Evolutionary conservation across 306 rosid genomes (phyloP), one percentile per base, ranked within the genome.

Genomic region (Argentina anserina): DNA sequence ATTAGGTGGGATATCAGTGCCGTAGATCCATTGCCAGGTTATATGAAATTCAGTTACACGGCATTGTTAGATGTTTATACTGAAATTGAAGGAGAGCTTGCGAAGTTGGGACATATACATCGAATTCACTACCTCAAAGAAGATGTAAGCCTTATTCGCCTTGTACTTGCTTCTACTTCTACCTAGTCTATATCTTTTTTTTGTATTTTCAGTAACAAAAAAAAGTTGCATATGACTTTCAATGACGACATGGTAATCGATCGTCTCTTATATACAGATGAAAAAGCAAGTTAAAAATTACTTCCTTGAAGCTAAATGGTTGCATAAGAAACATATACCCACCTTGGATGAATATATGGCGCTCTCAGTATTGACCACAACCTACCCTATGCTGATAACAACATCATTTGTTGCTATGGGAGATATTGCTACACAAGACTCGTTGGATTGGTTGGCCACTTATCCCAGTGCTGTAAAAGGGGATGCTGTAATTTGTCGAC

Each of bases 401-500:
- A 25, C 17, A 0, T 55, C 17, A 3, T 55, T 9, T 9, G 0
- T 55, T 50, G 37, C 61, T 9, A 71, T 77, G 72, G 58, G 65
- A 70, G 76, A 70, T 17, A 3, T 39, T 50, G 71, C 15, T 4
- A 63, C 81, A 2, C 33, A 70, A 21, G 70, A 49, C 1, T 25
- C 63, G 25, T 64, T 77, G 29, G 71, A 77, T 3, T 61, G 81
- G 71, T 1, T 70, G 0, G 52, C 5, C 4, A 40, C 12, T 0
- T 3, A 26, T 0, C 81, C 80, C 7, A 60, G 49, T 46, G 64
- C 64, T 26, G 10, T 77, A 9, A 28, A 42, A 36, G 65, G 42
- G 17, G 29, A 71, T 43, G 37, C 12, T 61, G 4, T 28, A 11
- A 6, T 26, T 21, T 3, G 14, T 15, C 31, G 62, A 56, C 62